Evolutionary conservation across 2,329 filamentous ascomycete genomes (phyloP), one percentile per base, ranked within the genome.

Genomic region (Chaetoscypha palmicola): DNA sequence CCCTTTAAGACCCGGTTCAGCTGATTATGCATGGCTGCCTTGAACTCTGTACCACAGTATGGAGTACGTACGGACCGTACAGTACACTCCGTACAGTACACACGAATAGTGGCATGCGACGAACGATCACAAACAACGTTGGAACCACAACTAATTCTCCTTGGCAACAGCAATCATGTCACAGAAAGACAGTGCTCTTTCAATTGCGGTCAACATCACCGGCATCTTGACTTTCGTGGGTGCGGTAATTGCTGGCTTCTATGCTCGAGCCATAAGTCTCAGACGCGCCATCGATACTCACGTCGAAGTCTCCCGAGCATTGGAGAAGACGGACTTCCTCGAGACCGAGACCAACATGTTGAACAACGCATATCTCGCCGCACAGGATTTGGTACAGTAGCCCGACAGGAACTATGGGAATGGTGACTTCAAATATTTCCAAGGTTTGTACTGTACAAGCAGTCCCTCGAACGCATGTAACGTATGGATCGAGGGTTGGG

Each of bases 351-450:
- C 52, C 2, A 41, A 47, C 22, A 53, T 54, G 52, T 32, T 51
- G n/a, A 53, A 54, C 17, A 54, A 51, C 31, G 48, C 50, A 37
- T 48, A 51, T 31, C 26, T 48, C 4, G 50, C 50, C 10, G 49
- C 48, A 9, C 38, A 48, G 26, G n/a, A n/a, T n/a, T n/a, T n/a
- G n/a, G 48, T 53, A n/a, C 52, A 50, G 17, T 46, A 54, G 28
- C 46, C 50, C 5, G 43, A 49, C 19, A 31, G 48, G 10, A 45
- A 45, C 28, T 54, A 53, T 17, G 48, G 50, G 4, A 45, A 22
- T 9, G 50, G 48, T 3, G 52, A 55, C 24, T 53, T 55, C 35
- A 50, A 50, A 22, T 53, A 53, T 37, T 53, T 54, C 34, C 45
- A 52, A 16, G 43, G 40, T 3, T 45, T 53, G 5, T 53, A 53